Evolutionary conservation across 192 early-diverging fungal genomes (phyloP).

Genomic region (Backusella psychrophila): DNA sequence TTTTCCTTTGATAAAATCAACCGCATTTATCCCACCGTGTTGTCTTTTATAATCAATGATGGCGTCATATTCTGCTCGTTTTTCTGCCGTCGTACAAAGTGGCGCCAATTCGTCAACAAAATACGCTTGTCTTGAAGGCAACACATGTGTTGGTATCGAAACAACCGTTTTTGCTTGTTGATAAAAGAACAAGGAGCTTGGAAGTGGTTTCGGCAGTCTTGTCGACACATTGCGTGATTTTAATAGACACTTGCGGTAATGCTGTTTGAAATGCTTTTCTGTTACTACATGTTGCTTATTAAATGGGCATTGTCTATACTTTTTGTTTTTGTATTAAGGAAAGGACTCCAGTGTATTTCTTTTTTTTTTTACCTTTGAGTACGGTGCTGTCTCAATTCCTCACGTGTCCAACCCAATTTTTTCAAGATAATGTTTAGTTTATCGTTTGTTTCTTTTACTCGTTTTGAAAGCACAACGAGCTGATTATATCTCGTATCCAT

Average conservation of each 20-base stretch:
- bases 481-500: slow-evolving; percentile 11
- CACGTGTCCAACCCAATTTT: slow-evolving; percentile 1
- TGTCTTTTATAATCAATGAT: neutral
- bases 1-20: neutral
- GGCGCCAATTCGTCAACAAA: neutral
- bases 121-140: neutral
- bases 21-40: neutral
- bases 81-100: neutral
- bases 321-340: no score
- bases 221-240: neutral
- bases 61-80: neutral
- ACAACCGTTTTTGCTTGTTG: neutral
- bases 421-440: neutral
- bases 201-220: neutral
- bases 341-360: neutral
- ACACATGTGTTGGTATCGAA: neutral
- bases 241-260: neutral
- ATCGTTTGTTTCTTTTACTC: slow-evolving; percentile 6
- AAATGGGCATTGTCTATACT: neutral
- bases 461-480: neutral
- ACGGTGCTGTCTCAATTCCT: neutral
- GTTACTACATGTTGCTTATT: neutral
- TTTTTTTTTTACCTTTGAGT: neutral
- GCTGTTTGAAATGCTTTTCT: neutral
- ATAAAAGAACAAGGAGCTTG: slow-evolving; percentile 20